phyloP scores from a whole-genome alignment of 2,329 filamentous ascomycete species.

The Fusarium sulawesiense region DNA sequence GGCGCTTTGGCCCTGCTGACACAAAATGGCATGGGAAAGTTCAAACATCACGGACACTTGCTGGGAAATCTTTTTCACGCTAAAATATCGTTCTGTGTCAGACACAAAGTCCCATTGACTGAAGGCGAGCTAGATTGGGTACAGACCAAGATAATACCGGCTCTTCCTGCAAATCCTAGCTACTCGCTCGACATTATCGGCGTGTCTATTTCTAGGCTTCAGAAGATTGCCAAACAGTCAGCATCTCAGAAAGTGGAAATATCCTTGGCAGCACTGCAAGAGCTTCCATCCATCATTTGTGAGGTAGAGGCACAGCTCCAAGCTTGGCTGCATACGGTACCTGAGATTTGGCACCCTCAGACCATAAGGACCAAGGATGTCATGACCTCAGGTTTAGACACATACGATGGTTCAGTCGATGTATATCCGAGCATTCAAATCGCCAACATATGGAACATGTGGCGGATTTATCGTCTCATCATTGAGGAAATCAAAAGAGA shows the following conservation, averaged over 20 bases:
- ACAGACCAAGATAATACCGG: background rate
- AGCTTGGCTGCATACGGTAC: slow-evolving; percentile 5
- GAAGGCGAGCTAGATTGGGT: background rate
- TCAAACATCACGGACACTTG: background rate
- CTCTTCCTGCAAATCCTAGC: slow-evolving; percentile 16
- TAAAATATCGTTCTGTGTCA: slow-evolving; percentile 7
- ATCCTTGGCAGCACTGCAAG: rapidly evolving
- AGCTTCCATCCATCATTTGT: background rate
- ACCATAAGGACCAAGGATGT: background rate
- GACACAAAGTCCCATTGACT: background rate
- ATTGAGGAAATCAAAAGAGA: background rate
- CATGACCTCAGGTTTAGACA: rapidly evolving
- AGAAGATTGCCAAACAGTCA: rapidly evolving
- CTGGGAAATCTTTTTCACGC: slow-evolving; percentile 31
- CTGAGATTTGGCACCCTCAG: background rate
- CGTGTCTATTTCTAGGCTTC: background rate
- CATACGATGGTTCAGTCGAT: background rate
- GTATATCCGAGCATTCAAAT: slow-evolving; percentile 32
- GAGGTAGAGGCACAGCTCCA: background rate
- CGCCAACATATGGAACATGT: slow-evolving; percentile 34
- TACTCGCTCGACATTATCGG: slow-evolving; percentile 27
- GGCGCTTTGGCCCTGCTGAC: slow-evolving; percentile 21
- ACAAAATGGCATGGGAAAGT: background rate
- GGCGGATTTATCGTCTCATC: slow-evolving; percentile 24
- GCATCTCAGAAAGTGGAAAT: rapidly evolving